phyloP scores from a whole-genome alignment of 192 early-diverging fungal species.

The Gonapodya sp. region DNA sequence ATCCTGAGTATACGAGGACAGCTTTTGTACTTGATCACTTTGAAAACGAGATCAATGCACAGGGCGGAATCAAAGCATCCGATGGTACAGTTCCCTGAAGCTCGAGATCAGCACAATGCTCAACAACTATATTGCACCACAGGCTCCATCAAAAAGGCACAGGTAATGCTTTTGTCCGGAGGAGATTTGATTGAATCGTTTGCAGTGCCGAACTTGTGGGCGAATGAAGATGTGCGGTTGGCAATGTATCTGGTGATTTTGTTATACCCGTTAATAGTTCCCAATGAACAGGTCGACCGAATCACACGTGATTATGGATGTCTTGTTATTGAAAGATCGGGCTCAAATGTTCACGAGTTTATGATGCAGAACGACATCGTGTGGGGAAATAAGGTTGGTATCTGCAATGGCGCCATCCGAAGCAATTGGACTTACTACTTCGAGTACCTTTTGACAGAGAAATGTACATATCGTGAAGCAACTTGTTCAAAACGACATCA shows the following conservation, averaged over 20 bases:
- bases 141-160: neutral
- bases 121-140: neutral
- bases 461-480: conserved; percentile 92
- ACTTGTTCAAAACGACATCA: conserved; percentile 95
- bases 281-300: conserved; percentile 59
- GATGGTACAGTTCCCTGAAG: neutral
- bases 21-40: conserved; percentile 92
- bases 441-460: conserved; percentile 34
- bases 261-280: neutral
- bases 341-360: conserved; percentile 87
- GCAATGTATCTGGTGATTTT: no score
- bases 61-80: neutral
- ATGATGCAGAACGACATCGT: conserved; percentile 82
- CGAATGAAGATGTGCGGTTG: conserved; percentile 68
- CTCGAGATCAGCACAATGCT: neutral
- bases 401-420: neutral
- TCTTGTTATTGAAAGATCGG: conserved; percentile 89
- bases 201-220: conserved; percentile 81
- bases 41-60: conserved; percentile 69
- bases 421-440: conserved; percentile 5
- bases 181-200: conserved; percentile 96
- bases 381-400: conserved; percentile 67
- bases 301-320: conserved; percentile 89
- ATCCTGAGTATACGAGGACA: conserved; percentile 70
- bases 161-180: conserved; percentile 86